Conservation (phyloP, 1,139 yeast species). For the Sugiyamaella paludigena region DNA sequence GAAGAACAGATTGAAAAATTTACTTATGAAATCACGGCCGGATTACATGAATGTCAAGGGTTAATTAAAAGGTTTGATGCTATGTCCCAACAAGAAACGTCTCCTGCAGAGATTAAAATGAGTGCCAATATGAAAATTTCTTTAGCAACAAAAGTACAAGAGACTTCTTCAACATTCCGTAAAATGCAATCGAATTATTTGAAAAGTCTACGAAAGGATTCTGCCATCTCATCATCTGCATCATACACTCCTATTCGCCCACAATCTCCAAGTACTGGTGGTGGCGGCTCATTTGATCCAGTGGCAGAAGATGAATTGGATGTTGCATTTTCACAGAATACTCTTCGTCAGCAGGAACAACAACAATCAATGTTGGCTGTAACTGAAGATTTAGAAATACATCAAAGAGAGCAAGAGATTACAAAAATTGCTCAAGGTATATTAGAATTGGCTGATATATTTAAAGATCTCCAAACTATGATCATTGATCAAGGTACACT, state of each 20-base stretch:
- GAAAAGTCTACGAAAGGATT: slow-evolving; percentile 47
- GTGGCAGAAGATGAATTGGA: slow-evolving; percentile 41
- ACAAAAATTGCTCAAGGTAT: slow-evolving; percentile 91
- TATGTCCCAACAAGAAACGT: slow-evolving; percentile 44
- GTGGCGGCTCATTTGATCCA: slow-evolving; percentile 17
- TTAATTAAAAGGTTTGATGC: slow-evolving; percentile 65
- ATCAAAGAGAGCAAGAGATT: slow-evolving; percentile 84
- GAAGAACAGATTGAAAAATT: slow-evolving; percentile 75
- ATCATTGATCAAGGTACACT: slow-evolving; percentile 95
- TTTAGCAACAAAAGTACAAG: slow-evolving; percentile 82
- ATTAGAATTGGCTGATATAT: slow-evolving; percentile 85
- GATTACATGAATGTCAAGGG: slow-evolving; percentile 71
- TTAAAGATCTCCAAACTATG: slow-evolving; percentile 86
- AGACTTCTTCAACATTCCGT: slow-evolving; percentile 70
- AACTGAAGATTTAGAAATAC: slow-evolving; percentile 42
- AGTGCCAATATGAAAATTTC: slow-evolving; percentile 77
- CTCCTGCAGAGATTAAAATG: slow-evolving; percentile 54
- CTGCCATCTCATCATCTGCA: slow-evolving; percentile 12
- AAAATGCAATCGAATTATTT: slow-evolving; percentile 87
- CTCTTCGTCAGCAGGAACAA: slow-evolving; percentile 44
- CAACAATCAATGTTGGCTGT: slow-evolving; percentile 25
- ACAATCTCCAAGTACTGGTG: slow-evolving; percentile 9
- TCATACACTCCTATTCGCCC: slow-evolving; percentile 9
- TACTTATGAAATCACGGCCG: slow-evolving; percentile 70
- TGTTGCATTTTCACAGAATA: slow-evolving; percentile 41